A percentile compares a stretch with the other conserved stretches of the same genome.
These are phyloP conservation scores for Talaromyces thailandensis DNA, from an alignment of 495 filamentous ascomycete genomes.

Conservation along the genomic window DNA sequence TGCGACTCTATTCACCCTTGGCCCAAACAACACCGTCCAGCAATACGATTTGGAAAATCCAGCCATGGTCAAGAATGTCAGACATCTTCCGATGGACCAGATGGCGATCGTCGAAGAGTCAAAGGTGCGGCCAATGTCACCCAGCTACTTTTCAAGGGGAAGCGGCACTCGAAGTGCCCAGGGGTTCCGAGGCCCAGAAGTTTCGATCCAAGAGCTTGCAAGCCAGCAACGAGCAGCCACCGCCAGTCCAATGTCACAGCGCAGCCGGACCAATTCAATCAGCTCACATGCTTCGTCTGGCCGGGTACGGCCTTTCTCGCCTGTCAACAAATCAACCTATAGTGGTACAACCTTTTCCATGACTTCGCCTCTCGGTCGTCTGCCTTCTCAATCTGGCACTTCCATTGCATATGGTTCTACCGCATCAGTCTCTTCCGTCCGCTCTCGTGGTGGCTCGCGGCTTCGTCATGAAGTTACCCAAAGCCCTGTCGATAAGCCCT, in stretches of 20 bases:
- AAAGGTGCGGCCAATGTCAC: slow-evolving; percentile 20
- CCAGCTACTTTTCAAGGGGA: slow-evolving; percentile 10
- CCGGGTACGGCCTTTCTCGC: slow-evolving; percentile 25
- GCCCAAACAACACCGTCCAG: slow-evolving; percentile 79
- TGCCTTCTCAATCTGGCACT: slow-evolving; percentile 30
- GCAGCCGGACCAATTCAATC: slow-evolving; percentile 56
- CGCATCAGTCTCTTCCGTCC: slow-evolving; percentile 55
- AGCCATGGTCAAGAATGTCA: slow-evolving; percentile 69
- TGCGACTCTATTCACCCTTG: slow-evolving; percentile 87
- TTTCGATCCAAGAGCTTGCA: slow-evolving; percentile 31
- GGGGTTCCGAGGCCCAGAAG: slow-evolving; percentile 20
- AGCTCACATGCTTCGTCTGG: slow-evolving; percentile 41
- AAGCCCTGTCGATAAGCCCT: slow-evolving; percentile 50
- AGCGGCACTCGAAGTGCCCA: slow-evolving; percentile 16
- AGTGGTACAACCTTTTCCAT: slow-evolving; percentile 40
- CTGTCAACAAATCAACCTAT: slow-evolving; percentile 31
- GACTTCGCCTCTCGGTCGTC: slow-evolving; percentile 23
- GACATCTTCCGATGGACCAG: slow-evolving; percentile 66
- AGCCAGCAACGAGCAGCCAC: slow-evolving; percentile 48
- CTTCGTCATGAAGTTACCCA: slow-evolving; percentile 73
- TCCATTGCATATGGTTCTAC: slow-evolving; percentile 37
- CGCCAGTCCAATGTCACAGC: slow-evolving; percentile 53
- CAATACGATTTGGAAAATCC: slow-evolving; percentile 89
- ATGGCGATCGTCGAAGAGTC: slow-evolving; percentile 69
- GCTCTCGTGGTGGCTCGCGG: slow-evolving; percentile 56